Percentiles rank a stretch among this genome's conserved stretches.
phyloP scores from a whole-genome alignment of 2,329 filamentous ascomycete genomes.

The Diaporthe caulivora region DNA sequence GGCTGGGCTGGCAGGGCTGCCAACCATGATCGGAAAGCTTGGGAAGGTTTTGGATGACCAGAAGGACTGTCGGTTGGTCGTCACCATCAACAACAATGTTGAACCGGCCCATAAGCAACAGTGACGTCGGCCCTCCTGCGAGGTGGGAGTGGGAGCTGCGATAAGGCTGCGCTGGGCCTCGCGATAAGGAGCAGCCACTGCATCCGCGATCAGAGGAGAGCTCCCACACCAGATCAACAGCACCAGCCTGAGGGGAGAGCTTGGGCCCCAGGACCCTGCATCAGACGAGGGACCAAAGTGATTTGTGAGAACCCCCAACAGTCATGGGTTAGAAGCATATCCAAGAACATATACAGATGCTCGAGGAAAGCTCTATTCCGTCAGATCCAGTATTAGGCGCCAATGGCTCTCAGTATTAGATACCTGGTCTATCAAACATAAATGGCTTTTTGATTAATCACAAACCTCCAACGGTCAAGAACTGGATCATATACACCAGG shows the following conservation, averaged over 20 bases:
- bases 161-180: neutral
- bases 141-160: neutral
- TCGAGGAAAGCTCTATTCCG: neutral
- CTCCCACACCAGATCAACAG: neutral
- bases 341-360: neutral
- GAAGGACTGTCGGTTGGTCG: too few relatives aligned
- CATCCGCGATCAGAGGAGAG: neutral
- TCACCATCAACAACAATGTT: neutral
- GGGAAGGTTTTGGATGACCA: neutral
- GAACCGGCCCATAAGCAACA: neutral
- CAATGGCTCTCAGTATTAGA: neutral
- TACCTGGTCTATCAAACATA: constrained; percentile 1
- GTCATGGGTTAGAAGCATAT: neutral
- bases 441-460: neutral
- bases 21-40: neutral
- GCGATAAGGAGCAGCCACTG: constrained; percentile 3
- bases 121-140: constrained; percentile 21
- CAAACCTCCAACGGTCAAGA: neutral
- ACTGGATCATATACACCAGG: neutral
- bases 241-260: constrained; percentile 16
- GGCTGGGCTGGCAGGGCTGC: neutral
- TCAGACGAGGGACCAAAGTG: neutral
- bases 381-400: neutral
- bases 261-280: constrained; percentile 15
- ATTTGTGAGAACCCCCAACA: neutral